Base-by-base conservation (phyloP, 139 green algal genomes). In the Spirogloea muscicola region DNA sequence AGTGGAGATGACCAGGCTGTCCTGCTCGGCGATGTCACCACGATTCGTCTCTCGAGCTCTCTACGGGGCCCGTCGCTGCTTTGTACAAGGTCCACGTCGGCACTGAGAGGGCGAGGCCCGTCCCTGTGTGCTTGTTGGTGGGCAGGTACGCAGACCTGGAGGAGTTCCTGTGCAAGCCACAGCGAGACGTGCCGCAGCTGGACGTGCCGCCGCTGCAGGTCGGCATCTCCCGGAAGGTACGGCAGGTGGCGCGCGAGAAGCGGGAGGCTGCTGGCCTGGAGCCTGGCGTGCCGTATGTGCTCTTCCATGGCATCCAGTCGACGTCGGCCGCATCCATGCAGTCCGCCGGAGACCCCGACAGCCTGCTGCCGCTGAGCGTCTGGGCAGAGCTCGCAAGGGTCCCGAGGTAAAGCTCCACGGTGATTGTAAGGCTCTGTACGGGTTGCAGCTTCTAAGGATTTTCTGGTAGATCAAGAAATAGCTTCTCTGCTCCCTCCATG, bases 231-330 rank as follows among this genome's bases (percentile, higher is more conserved):
- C n/a, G 43, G 37, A 65, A 25, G 18, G 60, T 79, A 6, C 16
- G n/a, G 4, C 25, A 69, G 36, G 70, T 62, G 5, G 68, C 58
- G 61, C 40, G 60, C n/a, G 60, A 48, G n/a, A 61, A 66, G 18
- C 27, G 9, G 16, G 33, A 13, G n/a, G 42, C 60, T 5, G 59
- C 59, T 5, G 70, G 70, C 16, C 37, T 77, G 59, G 31, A 16
- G 27, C 2, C 40, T 16, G 59, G 59, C 48, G n/a, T 41, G 25
- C n/a, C n/a, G n/a, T 79, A 67, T 43, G 37, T 34, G 21, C 36
- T 79, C n/a, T 25, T 79, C 27, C 70, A 79, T 43, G 70, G 70
- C 48, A 18, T 79, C 27, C 36, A 79, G 37, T 79, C 70, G 7
- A 27, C 27, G 1, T 76, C 60, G 29, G 44, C 59, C 6, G 70